Base-by-base conservation (phyloP, 2,329 filamentous ascomycete species). In the Cercospora sojina region DNA sequence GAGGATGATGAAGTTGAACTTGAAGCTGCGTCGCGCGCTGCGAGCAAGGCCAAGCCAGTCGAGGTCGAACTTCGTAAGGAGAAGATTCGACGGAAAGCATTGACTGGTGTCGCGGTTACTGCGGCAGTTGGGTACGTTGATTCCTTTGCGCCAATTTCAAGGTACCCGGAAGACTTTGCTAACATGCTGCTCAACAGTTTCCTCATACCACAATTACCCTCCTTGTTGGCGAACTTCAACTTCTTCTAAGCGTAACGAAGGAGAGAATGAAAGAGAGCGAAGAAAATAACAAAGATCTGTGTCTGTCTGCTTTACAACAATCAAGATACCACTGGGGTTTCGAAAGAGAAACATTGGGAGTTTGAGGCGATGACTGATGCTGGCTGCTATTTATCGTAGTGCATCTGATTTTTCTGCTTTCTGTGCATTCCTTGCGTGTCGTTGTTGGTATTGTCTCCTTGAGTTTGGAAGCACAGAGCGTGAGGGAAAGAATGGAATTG, bases 61-160 rank as follows among this genome's bases (percentile, higher is more conserved):
- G 91, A 95, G 77, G 86, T 91, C 53, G 90, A 95, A 79, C 79
- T 96, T 72, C 90, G 90, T 79, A 93, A 92, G 81, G 90, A 96
- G 80, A 91, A 89, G 75, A 92, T 97, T 71, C 90, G 92, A 80
- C 92, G 89, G 79, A 88, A 93, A 76, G 92, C 95, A 56, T 83
- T 97, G 68, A 85, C 96, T 69, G 94, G 95, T 66, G 87, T 98
- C 62, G 91, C 90, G 69, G 92, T 92, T 65, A 95, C 92, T 56
- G 85, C 97, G 77, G 92, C 91, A 65, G 86, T 97, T 79, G 93
- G 93, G 95, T 98, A 87, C 83, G 93, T 90, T 64, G 31, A 63
- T 16, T 53, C 10, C 38, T 27, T 32, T 25, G 12, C 51, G 18
- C 49, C 31, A 27, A 7, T 56, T 16, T 20, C 51, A 7, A 20